Conservation (phyloP, 371 early-diverging fungal species). For the Furculomyces boomerangus region DNA sequence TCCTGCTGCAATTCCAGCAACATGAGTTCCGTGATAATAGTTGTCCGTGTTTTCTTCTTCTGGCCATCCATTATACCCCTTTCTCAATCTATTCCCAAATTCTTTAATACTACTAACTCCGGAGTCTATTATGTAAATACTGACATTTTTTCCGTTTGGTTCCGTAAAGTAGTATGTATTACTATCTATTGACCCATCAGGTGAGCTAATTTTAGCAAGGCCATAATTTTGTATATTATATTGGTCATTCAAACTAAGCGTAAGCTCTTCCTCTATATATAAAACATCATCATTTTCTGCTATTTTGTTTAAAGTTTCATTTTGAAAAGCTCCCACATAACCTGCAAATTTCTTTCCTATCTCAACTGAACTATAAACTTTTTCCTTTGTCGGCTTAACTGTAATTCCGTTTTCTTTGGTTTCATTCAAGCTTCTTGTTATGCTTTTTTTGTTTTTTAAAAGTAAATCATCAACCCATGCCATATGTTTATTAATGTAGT, state of each 20-base stretch:
- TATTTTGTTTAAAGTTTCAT: not conserved
- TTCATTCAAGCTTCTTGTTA: too few relatives aligned
- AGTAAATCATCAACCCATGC: too few relatives aligned
- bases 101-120: constrained; percentile 65
- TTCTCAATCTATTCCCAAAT: constrained; percentile 71
- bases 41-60: constrained; percentile 59
- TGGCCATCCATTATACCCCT: constrained; percentile 58
- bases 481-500: too few relatives aligned
- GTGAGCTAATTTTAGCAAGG: not conserved
- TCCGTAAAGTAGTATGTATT: not conserved
- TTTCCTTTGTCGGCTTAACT: not conserved
- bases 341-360: not conserved
- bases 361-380: not conserved
- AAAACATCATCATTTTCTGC: not conserved
- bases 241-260: not conserved
- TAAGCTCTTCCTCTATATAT: not conserved
- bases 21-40: constrained; percentile 88
- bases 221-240: not conserved
- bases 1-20: constrained; percentile 88
- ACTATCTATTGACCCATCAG: not conserved
- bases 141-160: constrained; percentile 57
- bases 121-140: constrained; percentile 84
- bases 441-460: too few relatives aligned
- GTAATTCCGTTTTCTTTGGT: too few relatives aligned
- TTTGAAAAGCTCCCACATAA: not conserved